A percentile compares a stretch with the other conserved stretches of the same genome.
Evolutionary conservation across 192 early-diverging fungal species (phyloP).

Genomic region (Lunasporangiospora selenospora): DNA sequence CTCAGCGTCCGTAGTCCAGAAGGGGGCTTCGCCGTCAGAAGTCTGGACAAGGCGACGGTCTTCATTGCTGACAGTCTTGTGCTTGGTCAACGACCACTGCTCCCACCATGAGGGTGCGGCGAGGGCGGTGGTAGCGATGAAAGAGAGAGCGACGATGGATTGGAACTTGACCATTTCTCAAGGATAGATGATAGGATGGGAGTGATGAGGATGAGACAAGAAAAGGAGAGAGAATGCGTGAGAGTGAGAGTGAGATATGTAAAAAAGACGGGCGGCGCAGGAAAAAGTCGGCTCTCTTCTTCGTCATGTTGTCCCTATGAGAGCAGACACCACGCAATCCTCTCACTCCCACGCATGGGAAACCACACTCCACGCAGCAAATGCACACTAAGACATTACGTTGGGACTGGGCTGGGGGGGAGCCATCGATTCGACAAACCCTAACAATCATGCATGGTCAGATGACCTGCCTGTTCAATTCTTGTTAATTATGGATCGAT

Average conservation of each 20-base stretch:
- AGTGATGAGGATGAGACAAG: background rate
- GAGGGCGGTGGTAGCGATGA: slow-evolving; percentile 25
- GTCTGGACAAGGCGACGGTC: slow-evolving; percentile 46
- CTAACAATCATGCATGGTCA: too few species aligned
- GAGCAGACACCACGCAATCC: too few species aligned
- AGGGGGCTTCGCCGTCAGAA: slow-evolving; percentile 54
- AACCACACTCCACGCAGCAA: too few species aligned
- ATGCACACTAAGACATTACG: too few species aligned
- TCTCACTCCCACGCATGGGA: too few species aligned
- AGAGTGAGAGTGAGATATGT: background rate
- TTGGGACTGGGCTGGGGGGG: too few species aligned
- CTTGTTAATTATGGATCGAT: too few species aligned
- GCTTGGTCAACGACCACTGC: slow-evolving; percentile 23
- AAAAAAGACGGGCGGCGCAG: background rate
- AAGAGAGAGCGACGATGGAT: slow-evolving; percentile 37
- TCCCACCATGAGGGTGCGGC: slow-evolving; percentile 46
- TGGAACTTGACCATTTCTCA: slow-evolving; percentile 29
- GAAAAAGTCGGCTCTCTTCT: too few species aligned
- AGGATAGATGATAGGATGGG: background rate
- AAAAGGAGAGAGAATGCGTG: background rate
- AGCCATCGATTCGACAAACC: too few species aligned
- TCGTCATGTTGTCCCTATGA: too few species aligned
- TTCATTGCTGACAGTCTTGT: background rate
- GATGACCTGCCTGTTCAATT: too few species aligned
- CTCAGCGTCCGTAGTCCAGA: slow-evolving; percentile 65